These are phyloP conservation scores for Kregervanrija delftensis DNA, from an alignment of 805 yeast genomes.

Conservation along the genomic window DNA sequence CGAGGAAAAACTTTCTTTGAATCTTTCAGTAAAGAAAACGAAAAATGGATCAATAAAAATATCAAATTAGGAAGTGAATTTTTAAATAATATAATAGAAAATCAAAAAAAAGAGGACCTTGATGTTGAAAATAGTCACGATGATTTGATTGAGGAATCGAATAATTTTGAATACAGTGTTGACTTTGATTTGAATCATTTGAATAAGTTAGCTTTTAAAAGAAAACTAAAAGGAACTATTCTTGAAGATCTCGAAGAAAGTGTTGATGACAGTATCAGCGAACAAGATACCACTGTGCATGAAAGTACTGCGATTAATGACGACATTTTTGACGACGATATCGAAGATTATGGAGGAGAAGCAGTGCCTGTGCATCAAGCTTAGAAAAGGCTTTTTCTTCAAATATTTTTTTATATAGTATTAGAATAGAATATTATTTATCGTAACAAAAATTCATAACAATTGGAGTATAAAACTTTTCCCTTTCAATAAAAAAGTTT, in stretches of 20 bases:
- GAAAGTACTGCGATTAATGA: no score
- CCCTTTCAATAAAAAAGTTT: slow-evolving; percentile 23
- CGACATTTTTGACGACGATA: slow-evolving; percentile 6
- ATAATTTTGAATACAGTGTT: slow-evolving; percentile 19
- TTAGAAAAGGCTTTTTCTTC: neutral
- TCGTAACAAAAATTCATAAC: neutral
- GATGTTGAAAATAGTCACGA: neutral
- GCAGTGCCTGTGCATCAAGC: slow-evolving; percentile 6
- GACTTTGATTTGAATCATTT: slow-evolving; percentile 11
- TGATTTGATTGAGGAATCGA: slow-evolving; percentile 13
- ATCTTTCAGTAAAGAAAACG: slow-evolving; percentile 19
- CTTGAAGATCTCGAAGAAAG: slow-evolving; percentile 9
- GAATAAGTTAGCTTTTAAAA: slow-evolving; percentile 4
- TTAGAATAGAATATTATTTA: neutral
- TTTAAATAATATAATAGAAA: slow-evolving; percentile 11
- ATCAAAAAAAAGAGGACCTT: neutral
- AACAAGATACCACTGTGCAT: slow-evolving; percentile 2
- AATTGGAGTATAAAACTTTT: slow-evolving; percentile 9
- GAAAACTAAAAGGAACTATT: slow-evolving; percentile 4
- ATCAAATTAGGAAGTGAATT: slow-evolving; percentile 9
- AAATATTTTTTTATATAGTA: neutral
- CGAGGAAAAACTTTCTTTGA: slow-evolving; percentile 23
- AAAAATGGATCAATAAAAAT: slow-evolving; percentile 17
- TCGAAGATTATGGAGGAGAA: slow-evolving; percentile 22
- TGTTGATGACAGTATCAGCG: slow-evolving; percentile 8